Evolutionary conservation across 83 land plant species (phyloP), one percentile per base, ranked within the genome.

Genomic region (Isoetes engelmannii): DNA sequence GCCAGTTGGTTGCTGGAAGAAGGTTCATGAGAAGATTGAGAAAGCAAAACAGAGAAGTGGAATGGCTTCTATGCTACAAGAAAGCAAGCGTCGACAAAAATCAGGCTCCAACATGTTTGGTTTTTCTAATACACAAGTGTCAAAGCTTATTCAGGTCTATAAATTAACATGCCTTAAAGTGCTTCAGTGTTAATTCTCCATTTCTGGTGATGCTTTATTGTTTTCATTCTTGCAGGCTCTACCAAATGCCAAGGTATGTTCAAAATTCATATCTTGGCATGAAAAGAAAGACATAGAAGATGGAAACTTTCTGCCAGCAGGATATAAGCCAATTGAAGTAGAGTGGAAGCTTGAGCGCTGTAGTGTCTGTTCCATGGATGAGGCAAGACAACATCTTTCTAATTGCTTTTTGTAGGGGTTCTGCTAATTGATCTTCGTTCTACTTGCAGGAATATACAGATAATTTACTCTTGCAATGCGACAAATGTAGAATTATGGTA

Each of bases 201-300:
- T 60, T 15, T 13, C 17, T 1, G 10, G 0, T 10, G 12, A n/a
- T 51, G 12, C 15, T 51, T 15, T 12, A 41, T 7, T 44, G 13
- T 2, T 18, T 44, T 64, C 67, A 37, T 18, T 13, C 20, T 13
- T 60, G 7, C 47, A 64, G 67, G 44, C 13, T 21, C 45, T 64
- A 44, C 67, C 67, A 64, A 64, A 64, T 45, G 67, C 67, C 41
- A 44, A 47, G n/a, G 67, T 8, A 13, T 64, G 67, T 44, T 64
- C 67, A 37, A 64, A 60, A 1, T 64, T 41, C 45, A 44, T 44
- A 41, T 9, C 13, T 10, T 64, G 67, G 67, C 37, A 28, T 28
- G 47, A 37, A 9, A 64, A 64, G 17, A 41, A 8, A 8, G n/a
- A 12, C 54, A n/a, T 15, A 51, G 15, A 51, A 51, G 13, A 64